Evolutionary conservation across 306 rosid species (phyloP).

Genomic region (Lablab purpureus): DNA sequence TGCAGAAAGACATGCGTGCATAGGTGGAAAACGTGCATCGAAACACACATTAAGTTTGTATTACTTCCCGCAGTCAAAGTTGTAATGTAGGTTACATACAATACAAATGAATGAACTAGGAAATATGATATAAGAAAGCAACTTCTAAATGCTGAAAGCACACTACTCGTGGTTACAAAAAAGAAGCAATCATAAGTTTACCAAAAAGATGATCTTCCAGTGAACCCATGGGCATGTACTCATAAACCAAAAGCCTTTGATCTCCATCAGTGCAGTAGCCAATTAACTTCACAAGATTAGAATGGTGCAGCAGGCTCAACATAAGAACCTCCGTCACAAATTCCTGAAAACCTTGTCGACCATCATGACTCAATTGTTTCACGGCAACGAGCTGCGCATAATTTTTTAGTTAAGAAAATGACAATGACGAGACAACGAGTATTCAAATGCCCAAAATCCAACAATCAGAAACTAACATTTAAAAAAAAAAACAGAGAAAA

Average conservation of each 20-base stretch:
- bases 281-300: slow-evolving; percentile 85
- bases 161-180: background rate
- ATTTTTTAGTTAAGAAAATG: background rate
- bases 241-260: slow-evolving; percentile 89
- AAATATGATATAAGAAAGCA: background rate
- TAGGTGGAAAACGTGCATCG: background rate
- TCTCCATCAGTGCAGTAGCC: slow-evolving; percentile 99
- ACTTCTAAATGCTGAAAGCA: background rate
- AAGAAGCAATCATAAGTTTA: slow-evolving; percentile 40
- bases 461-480: background rate
- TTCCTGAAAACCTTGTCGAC: slow-evolving; percentile 92
- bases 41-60: background rate
- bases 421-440: background rate
- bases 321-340: slow-evolving; percentile 94
- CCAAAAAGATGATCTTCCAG: slow-evolving; percentile 87
- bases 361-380: slow-evolving; percentile 85
- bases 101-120: background rate
- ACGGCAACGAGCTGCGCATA: slow-evolving; percentile 80
- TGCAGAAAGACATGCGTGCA: background rate
- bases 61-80: background rate
- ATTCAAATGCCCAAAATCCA: background rate
- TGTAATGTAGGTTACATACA: slow-evolving; percentile 7
- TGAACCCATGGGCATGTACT: slow-evolving; percentile 89
- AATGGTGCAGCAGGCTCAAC: slow-evolving; percentile 89
- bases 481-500: background rate